phyloP scores from a whole-genome alignment of 345 rosid species.

The Turnera subulata region DNA sequence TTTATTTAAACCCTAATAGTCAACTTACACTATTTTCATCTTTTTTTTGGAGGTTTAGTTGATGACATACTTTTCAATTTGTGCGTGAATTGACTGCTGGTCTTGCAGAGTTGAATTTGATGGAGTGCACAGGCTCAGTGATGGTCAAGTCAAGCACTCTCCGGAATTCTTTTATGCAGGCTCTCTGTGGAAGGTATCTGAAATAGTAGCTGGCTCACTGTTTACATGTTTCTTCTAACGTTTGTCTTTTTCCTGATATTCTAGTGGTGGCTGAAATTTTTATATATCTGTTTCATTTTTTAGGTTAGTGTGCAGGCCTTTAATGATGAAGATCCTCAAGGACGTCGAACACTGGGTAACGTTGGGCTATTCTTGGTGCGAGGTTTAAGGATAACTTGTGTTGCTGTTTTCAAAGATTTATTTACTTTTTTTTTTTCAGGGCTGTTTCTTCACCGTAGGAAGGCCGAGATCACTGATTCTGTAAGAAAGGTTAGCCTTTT shows the following conservation, averaged over 20 bases:
- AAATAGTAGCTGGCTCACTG: constrained; percentile 1
- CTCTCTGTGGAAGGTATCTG: constrained; percentile 93
- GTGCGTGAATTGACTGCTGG: constrained; percentile 12
- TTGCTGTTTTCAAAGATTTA: constrained; percentile 4
- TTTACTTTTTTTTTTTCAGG: constrained; percentile 39
- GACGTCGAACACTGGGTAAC: constrained; percentile 87
- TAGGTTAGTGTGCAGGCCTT: constrained; percentile 97
- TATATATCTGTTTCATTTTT: constrained; percentile 16
- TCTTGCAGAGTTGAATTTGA: constrained; percentile 70
- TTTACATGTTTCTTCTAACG: neutral
- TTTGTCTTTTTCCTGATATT: constrained; percentile 1
- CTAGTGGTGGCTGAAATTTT: constrained; percentile 12
- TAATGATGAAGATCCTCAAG: constrained; percentile 96
- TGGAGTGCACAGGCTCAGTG: constrained; percentile 83
- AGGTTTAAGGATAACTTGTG: constrained; percentile 4
- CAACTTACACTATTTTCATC: neutral
- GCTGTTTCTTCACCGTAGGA: constrained; percentile 88
- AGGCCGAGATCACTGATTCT: constrained; percentile 75
- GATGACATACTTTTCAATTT: neutral
- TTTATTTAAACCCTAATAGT: neutral
- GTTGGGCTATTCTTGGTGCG: neutral
- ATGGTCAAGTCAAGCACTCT: constrained; percentile 98
- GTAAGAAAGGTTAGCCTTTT: constrained; percentile 60
- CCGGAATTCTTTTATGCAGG: constrained; percentile 91
- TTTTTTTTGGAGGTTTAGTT: neutral